These are phyloP conservation scores for Berberis vulgaris DNA, from an alignment of 164 flowering plant species.

Conservation along the genomic window DNA sequence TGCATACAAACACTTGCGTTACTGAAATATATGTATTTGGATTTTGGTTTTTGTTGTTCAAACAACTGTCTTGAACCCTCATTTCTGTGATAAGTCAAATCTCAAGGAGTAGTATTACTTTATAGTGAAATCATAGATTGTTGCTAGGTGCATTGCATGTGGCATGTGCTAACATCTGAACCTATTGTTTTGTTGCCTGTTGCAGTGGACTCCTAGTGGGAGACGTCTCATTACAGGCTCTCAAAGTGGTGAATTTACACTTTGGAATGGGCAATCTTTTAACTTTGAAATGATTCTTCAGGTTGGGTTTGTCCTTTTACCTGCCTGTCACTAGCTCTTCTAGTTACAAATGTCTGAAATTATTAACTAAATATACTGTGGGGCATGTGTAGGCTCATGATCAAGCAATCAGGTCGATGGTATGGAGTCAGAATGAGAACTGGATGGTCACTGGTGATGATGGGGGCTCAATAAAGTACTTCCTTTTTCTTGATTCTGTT, in stretches of 20 bases:
- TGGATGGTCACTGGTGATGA: conserved; percentile 99
- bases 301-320: conserved; percentile 30
- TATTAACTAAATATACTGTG: neutral
- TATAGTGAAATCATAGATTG: too few species aligned
- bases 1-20: too few species aligned
- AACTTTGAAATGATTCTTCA: conserved; percentile 99
- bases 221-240: conserved; percentile 97
- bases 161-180: too few species aligned
- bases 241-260: conserved; percentile 97
- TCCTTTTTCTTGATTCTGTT: neutral
- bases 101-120: too few species aligned
- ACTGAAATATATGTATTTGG: too few species aligned
- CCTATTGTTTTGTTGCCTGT: conserved; percentile 1
- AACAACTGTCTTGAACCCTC: too few species aligned
- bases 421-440: conserved; percentile 98
- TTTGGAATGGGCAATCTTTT: conserved; percentile 99
- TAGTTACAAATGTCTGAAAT: neutral
- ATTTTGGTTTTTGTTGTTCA: too few species aligned
- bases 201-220: conserved; percentile 95
- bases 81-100: too few species aligned
- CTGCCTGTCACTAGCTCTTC: conserved; percentile 1
- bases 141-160: too few species aligned
- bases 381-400: conserved; percentile 85
- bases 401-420: conserved; percentile 96
- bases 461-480: conserved; percentile 93